Conservation (phyloP, 768 basidiomycete species). For the Phallus indusiatus region DNA sequence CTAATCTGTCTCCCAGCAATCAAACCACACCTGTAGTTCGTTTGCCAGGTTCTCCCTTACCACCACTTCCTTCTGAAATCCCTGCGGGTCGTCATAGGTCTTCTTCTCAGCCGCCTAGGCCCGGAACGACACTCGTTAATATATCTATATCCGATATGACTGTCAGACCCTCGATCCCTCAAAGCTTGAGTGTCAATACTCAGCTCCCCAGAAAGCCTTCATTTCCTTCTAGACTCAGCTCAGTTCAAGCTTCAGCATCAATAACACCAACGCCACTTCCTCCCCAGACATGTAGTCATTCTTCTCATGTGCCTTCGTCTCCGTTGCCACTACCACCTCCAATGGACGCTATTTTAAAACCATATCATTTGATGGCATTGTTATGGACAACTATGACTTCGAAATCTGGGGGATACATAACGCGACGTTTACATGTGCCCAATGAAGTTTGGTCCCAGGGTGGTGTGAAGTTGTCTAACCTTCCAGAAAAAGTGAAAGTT, state of each 20-base stretch:
- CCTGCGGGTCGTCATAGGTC: constrained; percentile 48
- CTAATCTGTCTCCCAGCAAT: constrained; percentile 6
- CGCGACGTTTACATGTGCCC: constrained; percentile 77
- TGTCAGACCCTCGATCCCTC: not conserved
- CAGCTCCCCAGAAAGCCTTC: constrained; percentile 48
- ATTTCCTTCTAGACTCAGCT: constrained; percentile 43
- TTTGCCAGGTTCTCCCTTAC: constrained; percentile 29
- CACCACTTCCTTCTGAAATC: constrained; percentile 28
- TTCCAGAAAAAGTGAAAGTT: constrained; percentile 79
- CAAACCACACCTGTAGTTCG: constrained; percentile 3
- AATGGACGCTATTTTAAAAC: constrained; percentile 64
- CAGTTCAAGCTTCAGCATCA: constrained; percentile 32
- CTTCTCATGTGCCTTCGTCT: constrained; percentile 41
- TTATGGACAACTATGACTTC: constrained; percentile 71
- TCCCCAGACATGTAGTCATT: constrained; percentile 36
- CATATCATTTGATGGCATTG: constrained; percentile 85
- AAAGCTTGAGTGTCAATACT: not conserved
- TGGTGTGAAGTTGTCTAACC: constrained; percentile 72
- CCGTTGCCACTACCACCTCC: constrained; percentile 70
- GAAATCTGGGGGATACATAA: constrained; percentile 79
- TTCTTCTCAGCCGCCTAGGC: constrained; percentile 67
- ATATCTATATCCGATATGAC: constrained; percentile 30
- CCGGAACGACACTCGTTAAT: constrained; percentile 49
- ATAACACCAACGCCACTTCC: constrained; percentile 29
- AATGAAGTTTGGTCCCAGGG: constrained; percentile 88